Percentiles rank a stretch among this genome's conserved stretches.
Conservation (phyloP, 495 filamentous ascomycete genomes). For the Aspergillus carlsbadensis region DNA sequence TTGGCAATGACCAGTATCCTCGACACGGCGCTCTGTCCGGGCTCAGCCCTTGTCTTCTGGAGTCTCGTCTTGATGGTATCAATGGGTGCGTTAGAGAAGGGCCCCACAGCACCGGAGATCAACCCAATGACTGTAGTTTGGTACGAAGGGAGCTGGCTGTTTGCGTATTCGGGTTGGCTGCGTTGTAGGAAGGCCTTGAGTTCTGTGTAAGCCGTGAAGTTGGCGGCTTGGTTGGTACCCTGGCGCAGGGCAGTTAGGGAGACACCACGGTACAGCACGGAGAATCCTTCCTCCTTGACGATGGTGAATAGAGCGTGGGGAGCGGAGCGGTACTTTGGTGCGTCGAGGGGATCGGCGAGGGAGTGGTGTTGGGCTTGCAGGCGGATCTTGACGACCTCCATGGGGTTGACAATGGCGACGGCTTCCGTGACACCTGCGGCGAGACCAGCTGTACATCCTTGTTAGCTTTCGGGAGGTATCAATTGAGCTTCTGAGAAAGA, state of each 20-base stretch:
- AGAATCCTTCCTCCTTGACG: constrained; percentile 82
- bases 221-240: constrained; percentile 95
- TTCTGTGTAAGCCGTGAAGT: constrained; percentile 97
- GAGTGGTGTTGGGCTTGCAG: constrained; percentile 96
- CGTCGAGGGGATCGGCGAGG: constrained; percentile 86
- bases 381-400: constrained; percentile 99
- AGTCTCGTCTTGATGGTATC: constrained; percentile 98
- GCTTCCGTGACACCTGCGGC: constrained; percentile 94
- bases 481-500: neutral
- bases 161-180: constrained; percentile 60
- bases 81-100: constrained; percentile 93
- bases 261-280: constrained; percentile 87
- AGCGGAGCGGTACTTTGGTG: constrained; percentile 96
- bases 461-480: neutral
- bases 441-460: constrained; percentile 64
- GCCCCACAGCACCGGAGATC: constrained; percentile 91
- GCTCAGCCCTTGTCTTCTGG: constrained; percentile 82
- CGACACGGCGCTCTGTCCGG: constrained; percentile 73
- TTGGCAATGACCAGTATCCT: constrained; percentile 75
- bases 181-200: constrained; percentile 76
- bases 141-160: constrained; percentile 70
- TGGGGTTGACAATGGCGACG: constrained; percentile 91
- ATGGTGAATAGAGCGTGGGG: constrained; percentile 95
- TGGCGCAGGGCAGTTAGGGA: constrained; percentile 90
- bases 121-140: constrained; percentile 91